Conservation (phyloP, 106 monocot species). For the Agapanthus africanus region DNA sequence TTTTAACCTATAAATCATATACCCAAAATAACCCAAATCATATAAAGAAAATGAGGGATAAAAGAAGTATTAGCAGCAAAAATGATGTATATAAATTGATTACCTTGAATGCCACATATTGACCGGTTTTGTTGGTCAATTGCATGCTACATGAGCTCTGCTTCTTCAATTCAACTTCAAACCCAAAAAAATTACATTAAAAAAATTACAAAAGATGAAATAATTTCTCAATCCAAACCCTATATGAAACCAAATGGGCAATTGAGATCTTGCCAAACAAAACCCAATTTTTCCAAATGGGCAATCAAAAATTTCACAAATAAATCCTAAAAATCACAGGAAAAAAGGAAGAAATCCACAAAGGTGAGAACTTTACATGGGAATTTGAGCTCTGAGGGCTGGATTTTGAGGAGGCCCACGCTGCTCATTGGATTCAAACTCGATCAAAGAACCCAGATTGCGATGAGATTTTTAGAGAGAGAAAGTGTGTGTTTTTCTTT, state of each 20-base stretch:
- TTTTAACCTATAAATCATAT: conserved; percentile 56
- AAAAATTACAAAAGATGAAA: background rate
- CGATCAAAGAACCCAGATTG: too few relatives aligned
- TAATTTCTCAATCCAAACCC: background rate
- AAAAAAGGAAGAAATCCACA: background rate
- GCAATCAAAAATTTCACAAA: background rate
- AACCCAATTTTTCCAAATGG: background rate
- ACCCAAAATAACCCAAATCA: too few relatives aligned
- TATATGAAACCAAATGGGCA: background rate
- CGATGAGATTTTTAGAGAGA: too few relatives aligned
- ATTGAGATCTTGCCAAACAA: background rate
- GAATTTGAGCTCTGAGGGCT: conserved; percentile 29
- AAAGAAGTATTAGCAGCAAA: too few relatives aligned
- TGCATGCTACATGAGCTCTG: conserved; percentile 57
- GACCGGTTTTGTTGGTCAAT: conserved; percentile 44
- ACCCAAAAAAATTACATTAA: background rate
- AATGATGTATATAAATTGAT: background rate
- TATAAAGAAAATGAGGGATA: too few relatives aligned
- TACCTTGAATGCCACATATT: conserved; percentile 63
- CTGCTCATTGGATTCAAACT: too few relatives aligned
- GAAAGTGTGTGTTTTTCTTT: too few relatives aligned
- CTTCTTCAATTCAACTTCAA: conserved; percentile 52
- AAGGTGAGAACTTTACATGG: too few relatives aligned
- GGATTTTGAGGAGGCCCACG: conserved; percentile 41
- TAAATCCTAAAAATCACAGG: too few relatives aligned